Conservation (phyloP, 192 early-diverging fungal genomes). For the Radiomyces spectabilis region DNA sequence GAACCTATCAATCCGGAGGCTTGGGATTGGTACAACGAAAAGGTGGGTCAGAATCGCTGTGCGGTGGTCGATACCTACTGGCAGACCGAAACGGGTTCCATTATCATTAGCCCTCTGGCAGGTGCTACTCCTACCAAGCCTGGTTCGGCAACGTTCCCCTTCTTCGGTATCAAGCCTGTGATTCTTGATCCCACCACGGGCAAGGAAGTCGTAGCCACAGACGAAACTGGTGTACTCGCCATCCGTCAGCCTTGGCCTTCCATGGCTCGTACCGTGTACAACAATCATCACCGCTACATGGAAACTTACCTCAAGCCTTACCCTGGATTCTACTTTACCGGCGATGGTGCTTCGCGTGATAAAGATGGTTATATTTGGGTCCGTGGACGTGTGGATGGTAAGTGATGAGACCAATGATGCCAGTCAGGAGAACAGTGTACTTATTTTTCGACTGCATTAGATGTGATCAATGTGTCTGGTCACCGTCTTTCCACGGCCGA, state of each 20-base stretch:
- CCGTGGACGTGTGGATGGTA: constrained; percentile 69
- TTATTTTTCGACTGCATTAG: not conserved
- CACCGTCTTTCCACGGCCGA: constrained; percentile 92
- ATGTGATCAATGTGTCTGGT: constrained; percentile 95
- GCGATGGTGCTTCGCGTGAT: constrained; percentile 88
- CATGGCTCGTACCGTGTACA: constrained; percentile 89
- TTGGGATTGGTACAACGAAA: constrained; percentile 93
- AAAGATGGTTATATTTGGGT: constrained; percentile 95
- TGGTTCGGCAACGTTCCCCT: constrained; percentile 91
- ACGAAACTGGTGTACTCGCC: constrained; percentile 86
- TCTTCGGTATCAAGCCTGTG: constrained; percentile 89
- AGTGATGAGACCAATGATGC: not conserved
- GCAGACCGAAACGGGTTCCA: constrained; percentile 93
- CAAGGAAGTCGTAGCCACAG: constrained; percentile 69
- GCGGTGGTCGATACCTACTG: constrained; percentile 97
- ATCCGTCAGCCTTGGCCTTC: constrained; percentile 85
- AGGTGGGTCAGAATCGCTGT: constrained; percentile 79
- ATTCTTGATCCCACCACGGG: constrained; percentile 84
- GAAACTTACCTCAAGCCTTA: constrained; percentile 91
- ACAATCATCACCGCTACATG: constrained; percentile 85
- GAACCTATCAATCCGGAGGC: constrained; percentile 98
- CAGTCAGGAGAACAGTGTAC: not conserved
- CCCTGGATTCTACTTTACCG: constrained; percentile 91
- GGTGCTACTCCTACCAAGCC: constrained; percentile 88
- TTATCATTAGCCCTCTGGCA: constrained; percentile 83